Evolutionary conservation across 2,329 filamentous ascomycete genomes (phyloP), one percentile per base, ranked within the genome.

Genomic region (Pyricularia pennisetigena): DNA sequence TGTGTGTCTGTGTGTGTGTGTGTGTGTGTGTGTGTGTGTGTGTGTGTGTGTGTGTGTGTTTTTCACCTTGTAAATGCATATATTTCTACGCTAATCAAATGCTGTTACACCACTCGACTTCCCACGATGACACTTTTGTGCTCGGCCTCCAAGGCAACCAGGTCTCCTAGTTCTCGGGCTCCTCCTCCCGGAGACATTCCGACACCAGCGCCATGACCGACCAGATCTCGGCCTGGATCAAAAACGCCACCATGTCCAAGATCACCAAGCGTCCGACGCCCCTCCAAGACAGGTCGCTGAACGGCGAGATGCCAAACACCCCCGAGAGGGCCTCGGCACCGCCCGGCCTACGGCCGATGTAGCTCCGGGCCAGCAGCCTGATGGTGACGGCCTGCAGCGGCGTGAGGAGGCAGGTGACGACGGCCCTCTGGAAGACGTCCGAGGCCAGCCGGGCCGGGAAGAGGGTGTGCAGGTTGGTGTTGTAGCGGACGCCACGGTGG

Each of bases 401-500:
- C 16, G 79, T 76, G 35, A 82, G 76, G 1, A 82, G 30, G 7
- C 85, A 65, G 35, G 82, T 79, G 0, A 82, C 76, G 28, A 81
- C 78, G 0, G 82, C 79, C 24, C 57, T 61, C 23, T 61, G 57
- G 29, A 86, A 75, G 3, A 85, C 79, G 61, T 82, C 80, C 0
- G 82, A 77, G 0, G 83, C 84, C 5, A 86, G 72, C 14, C 75
- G 70, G 0, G 82, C 79, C 7, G 85, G 84, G 1, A 87, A 77
- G 57, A 78, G 79, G 0, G 84, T 85, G 14, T 88, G 78, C 63
- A 80, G 74, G 6, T 82, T 87, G 69, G 74, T 76, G 69, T 73
- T 74, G 72, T 72, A 78, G 64, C n/a, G 16, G 20, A 63, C 29
- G 29, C 28, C 73, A 49, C 49, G 64, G 8, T n/a, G 29, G 5